Evolutionary conservation across 2,329 filamentous ascomycete genomes (phyloP), one percentile per base, ranked within the genome.

Genomic region (Fusarium sp.): DNA sequence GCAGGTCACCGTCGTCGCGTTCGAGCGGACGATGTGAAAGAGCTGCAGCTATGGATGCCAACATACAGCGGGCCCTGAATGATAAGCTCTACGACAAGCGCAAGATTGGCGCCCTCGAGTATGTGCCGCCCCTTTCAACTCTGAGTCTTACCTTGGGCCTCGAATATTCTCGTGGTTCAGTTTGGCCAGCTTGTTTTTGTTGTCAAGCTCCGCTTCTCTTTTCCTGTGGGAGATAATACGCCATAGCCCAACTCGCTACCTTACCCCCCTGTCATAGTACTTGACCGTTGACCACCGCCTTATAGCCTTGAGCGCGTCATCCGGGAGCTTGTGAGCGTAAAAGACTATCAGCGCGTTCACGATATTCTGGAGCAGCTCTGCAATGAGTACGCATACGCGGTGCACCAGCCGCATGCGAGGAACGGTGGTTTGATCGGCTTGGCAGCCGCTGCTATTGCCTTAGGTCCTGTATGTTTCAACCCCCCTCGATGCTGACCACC

Each of bases 31-130:
- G 61, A 72, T 74, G 73, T 72, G 64, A 67, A 66, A 64, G 63
- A 68, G 64, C 64, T 60, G 65, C 65, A 76, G 76, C 63, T 75
- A 97, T 98, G 94, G 95, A 98, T 84, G 85, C 88, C 77, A 90
- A 90, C 78, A 93, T 97, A 78, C 93, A 96, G 81, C 92, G 95
- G 74, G 87, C 94, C 73, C 86, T 99, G 78, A 97, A 96, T 79
- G 96, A 99, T 83, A 99, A 97, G 87, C 90, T 98, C 78, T 99
- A 99, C 80, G 96, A 99, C 79, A 97, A 96, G 85, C 89, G 96
- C 78, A 99, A 99, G 82, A 90, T 93, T 77, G 96, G 96, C 70
- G 96, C 96, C 74, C 88, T 99, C 62, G 96, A 99, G 93, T 97
- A 89, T 76, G 91, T 83, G 56, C 65, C 54, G 63, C 25, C 34